These are phyloP conservation scores for Capsicum baccatum DNA, from an alignment of 257 asterid species.

Conservation along the genomic window DNA sequence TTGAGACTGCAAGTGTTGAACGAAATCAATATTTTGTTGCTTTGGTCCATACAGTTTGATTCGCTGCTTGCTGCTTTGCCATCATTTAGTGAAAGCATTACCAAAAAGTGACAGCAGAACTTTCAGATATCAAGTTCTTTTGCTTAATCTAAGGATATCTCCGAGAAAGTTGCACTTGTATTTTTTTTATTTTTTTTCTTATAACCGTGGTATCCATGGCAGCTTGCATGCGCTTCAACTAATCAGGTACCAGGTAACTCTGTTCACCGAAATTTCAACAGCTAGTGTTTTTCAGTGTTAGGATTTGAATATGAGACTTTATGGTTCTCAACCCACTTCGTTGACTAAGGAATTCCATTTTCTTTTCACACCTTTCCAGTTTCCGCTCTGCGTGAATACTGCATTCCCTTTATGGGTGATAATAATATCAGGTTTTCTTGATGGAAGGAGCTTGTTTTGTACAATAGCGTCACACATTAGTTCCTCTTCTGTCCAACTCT, in stretches of 20 bases:
- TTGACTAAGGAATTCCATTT: not conserved
- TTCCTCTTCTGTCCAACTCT: not conserved
- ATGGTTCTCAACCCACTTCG: not conserved
- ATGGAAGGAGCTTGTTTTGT: slow-evolving; percentile 7
- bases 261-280: too few species aligned
- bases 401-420: too few species aligned
- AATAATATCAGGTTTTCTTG: not conserved
- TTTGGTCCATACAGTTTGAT: not conserved
- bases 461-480: not conserved
- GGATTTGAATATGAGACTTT: not conserved
- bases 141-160: not conserved
- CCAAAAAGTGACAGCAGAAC: not conserved
- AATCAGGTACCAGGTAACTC: too few species aligned
- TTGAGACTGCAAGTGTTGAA: not conserved
- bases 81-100: not conserved
- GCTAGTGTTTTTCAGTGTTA: not conserved
- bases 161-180: too few species aligned
- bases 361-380: too few species aligned
- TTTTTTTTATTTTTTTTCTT: not conserved
- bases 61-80: not conserved
- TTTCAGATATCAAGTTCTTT: not conserved
- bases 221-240: too few species aligned
- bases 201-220: not conserved
- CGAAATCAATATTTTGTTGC: not conserved
- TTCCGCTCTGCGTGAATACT: too few species aligned